Conservation (phyloP, 495 filamentous ascomycete genomes). For the Aspergillus saccharolyticus region DNA sequence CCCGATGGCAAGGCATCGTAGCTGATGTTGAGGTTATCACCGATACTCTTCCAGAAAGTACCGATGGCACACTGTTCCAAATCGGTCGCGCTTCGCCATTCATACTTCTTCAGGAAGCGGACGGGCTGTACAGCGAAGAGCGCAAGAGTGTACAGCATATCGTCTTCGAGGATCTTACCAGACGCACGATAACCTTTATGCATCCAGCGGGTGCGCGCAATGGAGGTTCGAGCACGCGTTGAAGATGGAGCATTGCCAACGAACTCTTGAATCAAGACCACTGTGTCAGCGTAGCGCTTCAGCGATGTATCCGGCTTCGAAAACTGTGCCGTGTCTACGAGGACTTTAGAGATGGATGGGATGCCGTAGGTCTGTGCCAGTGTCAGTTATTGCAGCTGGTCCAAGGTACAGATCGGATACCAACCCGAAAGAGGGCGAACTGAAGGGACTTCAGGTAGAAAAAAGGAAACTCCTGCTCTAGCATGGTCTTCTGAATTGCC, state of each 20-base stretch:
- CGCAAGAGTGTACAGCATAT: constrained; percentile 63
- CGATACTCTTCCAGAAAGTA: constrained; percentile 60
- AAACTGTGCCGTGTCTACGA: constrained; percentile 56
- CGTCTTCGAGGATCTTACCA: constrained; percentile 57
- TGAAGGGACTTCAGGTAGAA: constrained; percentile 51
- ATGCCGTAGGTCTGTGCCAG: constrained; percentile 57
- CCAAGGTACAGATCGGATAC: not conserved
- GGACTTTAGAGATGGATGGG: constrained; percentile 53
- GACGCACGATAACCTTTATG: constrained; percentile 54
- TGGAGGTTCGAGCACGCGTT: constrained; percentile 42
- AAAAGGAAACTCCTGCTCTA: constrained; percentile 54
- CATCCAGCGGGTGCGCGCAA: constrained; percentile 63
- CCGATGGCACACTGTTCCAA: constrained; percentile 63
- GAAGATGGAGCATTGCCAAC: constrained; percentile 42
- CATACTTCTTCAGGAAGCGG: constrained; percentile 52
- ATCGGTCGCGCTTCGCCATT: constrained; percentile 58
- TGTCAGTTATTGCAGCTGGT: not conserved
- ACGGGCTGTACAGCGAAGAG: constrained; percentile 58
- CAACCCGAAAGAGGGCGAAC: constrained; percentile 61
- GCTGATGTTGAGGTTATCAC: constrained; percentile 56
- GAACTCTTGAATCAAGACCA: constrained; percentile 53
- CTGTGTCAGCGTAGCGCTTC: constrained; percentile 64
- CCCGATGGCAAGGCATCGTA: constrained; percentile 43
- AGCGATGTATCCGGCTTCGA: constrained; percentile 44
- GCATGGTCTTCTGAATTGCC: constrained; percentile 46